Evolutionary conservation across 129 eudicot species (phyloP), one percentile per base, ranked within the genome.

Genomic region (Rutidosis leptorrhynchoides): DNA sequence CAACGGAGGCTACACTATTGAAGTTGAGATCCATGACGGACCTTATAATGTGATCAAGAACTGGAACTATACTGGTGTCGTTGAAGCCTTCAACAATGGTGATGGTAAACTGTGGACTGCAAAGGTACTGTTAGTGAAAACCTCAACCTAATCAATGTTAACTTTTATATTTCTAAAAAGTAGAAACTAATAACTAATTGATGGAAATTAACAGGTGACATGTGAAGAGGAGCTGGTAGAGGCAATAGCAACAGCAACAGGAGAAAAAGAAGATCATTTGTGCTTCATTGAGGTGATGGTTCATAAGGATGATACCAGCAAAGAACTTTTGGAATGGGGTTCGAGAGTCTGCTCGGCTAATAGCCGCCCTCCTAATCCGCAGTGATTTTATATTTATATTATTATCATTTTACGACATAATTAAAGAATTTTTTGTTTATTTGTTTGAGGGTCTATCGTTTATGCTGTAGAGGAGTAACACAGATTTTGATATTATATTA

Each of bases 301-400:
- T 74, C 87, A 82, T 71, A 82, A 78, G 56, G 87, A 82, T 53
- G 86, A 81, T 22, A 81, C 86, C 59, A 81, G 86, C 78, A 81
- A 81, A 81, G 86, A 81, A 65, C 78, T 82, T 35, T 83, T 82
- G 2, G 86, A 82, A 70, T 82, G 86, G 86, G 86, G 86, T 48
- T 82, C 86, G 22, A 78, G 86, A 70, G 86, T 82, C 23, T 82
- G 78, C 67, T 70, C 86, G 28, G 86, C 86, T 23, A 82, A 82
- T 54, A 71, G 80, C 24, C 86, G 86, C 60, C 80, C 83, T 16
- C 86, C 86, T n/a, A 82, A 82, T 70, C 86, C 86, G 24, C 86
- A 82, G 69, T 82, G 30, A 55, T 73, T 63, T 35, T 6, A 27
- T 6, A n/a, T 1, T 69, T 6, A 1, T 46, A 65, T 43, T 21